A percentile compares a stretch with the other conserved stretches of the same genome.
These are phyloP conservation scores for Petasospora fabianii DNA, from an alignment of 1,139 yeast species.

Conservation along the genomic window DNA sequence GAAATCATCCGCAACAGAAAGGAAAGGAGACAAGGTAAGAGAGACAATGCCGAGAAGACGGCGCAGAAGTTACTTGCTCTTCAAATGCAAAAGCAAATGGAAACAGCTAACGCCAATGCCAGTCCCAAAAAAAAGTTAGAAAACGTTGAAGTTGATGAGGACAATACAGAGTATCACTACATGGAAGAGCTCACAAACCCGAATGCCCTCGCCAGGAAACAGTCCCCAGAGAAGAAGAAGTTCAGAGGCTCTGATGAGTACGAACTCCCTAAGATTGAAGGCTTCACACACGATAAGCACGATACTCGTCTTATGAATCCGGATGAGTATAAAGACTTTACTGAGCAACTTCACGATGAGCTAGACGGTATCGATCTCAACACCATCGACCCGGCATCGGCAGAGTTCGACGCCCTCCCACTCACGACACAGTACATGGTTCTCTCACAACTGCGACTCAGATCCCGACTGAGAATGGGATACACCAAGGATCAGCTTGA, in stretches of 20 bases:
- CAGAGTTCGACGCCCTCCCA: slow-evolving; percentile 64
- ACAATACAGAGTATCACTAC: slow-evolving; percentile 30
- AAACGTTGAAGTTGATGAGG: too few relatives aligned
- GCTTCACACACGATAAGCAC: slow-evolving; percentile 36
- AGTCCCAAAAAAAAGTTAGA: slow-evolving; percentile 18
- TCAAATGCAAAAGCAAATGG: slow-evolving; percentile 58
- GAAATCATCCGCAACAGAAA: slow-evolving; percentile 69
- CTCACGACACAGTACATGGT: slow-evolving; percentile 85
- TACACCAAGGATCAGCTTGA: slow-evolving; percentile 83
- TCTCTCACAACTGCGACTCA: slow-evolving; percentile 72
- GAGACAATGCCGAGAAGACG: slow-evolving; percentile 65
- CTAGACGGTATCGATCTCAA: slow-evolving; percentile 71
- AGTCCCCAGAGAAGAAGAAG: background rate
- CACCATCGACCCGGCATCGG: slow-evolving; percentile 64
- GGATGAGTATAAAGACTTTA: slow-evolving; percentile 60
- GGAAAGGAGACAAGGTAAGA: slow-evolving; percentile 69
- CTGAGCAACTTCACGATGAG: slow-evolving; percentile 55
- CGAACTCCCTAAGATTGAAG: slow-evolving; percentile 71
- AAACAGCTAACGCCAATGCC: slow-evolving; percentile 14
- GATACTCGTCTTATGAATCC: slow-evolving; percentile 78
- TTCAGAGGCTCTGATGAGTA: slow-evolving; percentile 67
- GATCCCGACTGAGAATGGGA: slow-evolving; percentile 94
- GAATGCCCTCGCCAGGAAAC: background rate
- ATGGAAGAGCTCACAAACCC: slow-evolving; percentile 42
- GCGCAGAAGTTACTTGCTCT: slow-evolving; percentile 80